Conservation (phyloP, 169 alveolate species). For the Miamiensis avidus region DNA sequence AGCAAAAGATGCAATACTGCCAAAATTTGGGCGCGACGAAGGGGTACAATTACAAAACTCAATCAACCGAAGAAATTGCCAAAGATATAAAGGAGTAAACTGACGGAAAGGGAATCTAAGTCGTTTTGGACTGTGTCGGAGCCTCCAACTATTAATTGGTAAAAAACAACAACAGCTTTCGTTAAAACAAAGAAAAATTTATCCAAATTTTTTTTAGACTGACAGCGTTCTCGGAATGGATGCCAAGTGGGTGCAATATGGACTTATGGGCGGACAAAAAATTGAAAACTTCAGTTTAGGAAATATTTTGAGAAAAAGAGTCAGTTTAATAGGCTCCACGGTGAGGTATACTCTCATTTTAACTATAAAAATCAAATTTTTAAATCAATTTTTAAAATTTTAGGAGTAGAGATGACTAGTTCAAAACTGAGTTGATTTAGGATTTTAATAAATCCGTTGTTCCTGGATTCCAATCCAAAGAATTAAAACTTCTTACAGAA, state of each 20-base stretch:
- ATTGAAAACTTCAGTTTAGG: constrained; percentile 44
- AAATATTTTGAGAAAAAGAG: constrained; percentile 52
- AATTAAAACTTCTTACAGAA: background rate
- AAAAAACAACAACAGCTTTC: background rate
- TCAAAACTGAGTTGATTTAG: background rate
- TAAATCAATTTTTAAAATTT: too few species aligned
- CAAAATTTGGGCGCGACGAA: constrained; percentile 49
- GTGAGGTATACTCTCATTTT: constrained; percentile 22
- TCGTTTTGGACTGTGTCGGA: constrained; percentile 74
- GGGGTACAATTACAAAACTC: constrained; percentile 54
- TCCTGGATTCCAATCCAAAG: background rate
- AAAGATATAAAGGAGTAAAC: constrained; percentile 41
- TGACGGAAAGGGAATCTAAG: constrained; percentile 59
- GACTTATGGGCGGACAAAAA: constrained; percentile 63
- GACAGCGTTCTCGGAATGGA: constrained; percentile 51
- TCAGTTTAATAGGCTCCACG: constrained; percentile 41
- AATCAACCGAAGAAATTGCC: constrained; percentile 32
- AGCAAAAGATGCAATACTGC: constrained; percentile 51
- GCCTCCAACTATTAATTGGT: constrained; percentile 42
- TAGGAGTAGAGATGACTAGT: background rate
- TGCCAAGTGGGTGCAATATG: constrained; percentile 76
- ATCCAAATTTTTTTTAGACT: constrained; percentile 46
- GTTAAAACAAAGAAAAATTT: background rate
- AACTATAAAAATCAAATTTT: too few species aligned
- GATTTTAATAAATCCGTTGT: background rate